phyloP scores from a whole-genome alignment of 768 basidiomycete species.

The Lactarius deliciosus region DNA sequence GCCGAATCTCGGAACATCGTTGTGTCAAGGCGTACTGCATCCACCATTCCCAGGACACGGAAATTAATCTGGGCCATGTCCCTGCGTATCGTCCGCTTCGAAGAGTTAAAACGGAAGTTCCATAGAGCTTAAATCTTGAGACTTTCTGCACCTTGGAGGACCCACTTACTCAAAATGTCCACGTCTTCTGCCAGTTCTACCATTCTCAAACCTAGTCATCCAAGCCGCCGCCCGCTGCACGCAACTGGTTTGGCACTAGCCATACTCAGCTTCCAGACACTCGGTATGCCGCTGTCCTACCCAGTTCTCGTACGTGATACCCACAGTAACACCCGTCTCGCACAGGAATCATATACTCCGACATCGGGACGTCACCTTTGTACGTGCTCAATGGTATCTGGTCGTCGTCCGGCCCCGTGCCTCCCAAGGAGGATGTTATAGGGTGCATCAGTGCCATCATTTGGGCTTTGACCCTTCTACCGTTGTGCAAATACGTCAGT shows the following conservation, averaged over 20 bases:
- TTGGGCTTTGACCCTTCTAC: slow-evolving; percentile 61
- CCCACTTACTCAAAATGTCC: not conserved
- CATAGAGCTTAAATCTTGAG: not conserved
- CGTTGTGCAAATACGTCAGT: slow-evolving; percentile 62
- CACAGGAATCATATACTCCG: slow-evolving; percentile 45
- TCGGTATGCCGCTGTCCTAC: slow-evolving; percentile 29
- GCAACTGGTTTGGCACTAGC: slow-evolving; percentile 30
- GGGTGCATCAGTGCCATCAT: slow-evolving; percentile 63
- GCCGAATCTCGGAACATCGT: no score
- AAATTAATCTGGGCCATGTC: not conserved
- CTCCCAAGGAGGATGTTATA: slow-evolving; percentile 58
- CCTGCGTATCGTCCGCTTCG: not conserved
- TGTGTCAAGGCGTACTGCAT: not conserved
- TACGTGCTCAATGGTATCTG: slow-evolving; percentile 69
- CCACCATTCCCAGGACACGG: slow-evolving; percentile 15
- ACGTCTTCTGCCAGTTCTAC: not conserved
- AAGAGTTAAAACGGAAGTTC: not conserved
- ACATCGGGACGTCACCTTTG: slow-evolving; percentile 58
- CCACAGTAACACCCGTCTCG: not conserved
- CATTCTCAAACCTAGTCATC: not conserved
- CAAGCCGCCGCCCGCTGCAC: slow-evolving; percentile 10
- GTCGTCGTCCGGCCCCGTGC: slow-evolving; percentile 47
- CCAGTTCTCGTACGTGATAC: not conserved
- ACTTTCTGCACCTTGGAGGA: not conserved
- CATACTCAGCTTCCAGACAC: slow-evolving; percentile 37